phyloP scores from a whole-genome alignment of 2,329 filamentous ascomycete genomes.

The Penicillium sumatraense region DNA sequence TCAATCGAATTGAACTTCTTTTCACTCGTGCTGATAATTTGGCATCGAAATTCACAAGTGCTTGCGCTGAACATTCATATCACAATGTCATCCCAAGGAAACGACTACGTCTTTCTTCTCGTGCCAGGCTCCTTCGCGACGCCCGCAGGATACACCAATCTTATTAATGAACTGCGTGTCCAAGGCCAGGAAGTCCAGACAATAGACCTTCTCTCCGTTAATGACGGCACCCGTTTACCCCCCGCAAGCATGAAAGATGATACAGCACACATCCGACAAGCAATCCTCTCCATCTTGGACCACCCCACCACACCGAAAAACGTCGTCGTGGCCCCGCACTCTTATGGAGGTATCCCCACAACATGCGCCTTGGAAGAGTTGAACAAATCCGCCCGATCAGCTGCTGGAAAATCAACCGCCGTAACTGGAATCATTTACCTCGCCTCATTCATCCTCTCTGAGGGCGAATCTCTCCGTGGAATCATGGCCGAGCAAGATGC shows the following conservation, averaged over 20 bases:
- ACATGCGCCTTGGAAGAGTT: background rate
- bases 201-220: background rate
- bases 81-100: background rate
- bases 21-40: too few relatives aligned
- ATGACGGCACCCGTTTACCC: background rate
- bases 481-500: background rate
- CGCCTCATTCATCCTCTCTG: background rate
- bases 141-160: background rate
- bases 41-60: background rate
- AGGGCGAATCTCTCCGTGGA: background rate
- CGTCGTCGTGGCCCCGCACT: background rate
- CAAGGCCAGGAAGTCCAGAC: background rate
- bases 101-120: background rate
- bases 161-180: background rate
- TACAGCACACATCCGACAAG: background rate
- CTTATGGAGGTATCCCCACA: background rate
- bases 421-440: background rate
- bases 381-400: background rate
- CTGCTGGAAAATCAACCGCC: background rate
- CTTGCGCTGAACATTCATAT: background rate
- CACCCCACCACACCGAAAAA: background rate
- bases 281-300: background rate
- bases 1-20: background rate
- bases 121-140: background rate
- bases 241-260: constrained; percentile 1